Conservation (phyloP, 306 rosid genomes). For the Pueraria montana region DNA sequence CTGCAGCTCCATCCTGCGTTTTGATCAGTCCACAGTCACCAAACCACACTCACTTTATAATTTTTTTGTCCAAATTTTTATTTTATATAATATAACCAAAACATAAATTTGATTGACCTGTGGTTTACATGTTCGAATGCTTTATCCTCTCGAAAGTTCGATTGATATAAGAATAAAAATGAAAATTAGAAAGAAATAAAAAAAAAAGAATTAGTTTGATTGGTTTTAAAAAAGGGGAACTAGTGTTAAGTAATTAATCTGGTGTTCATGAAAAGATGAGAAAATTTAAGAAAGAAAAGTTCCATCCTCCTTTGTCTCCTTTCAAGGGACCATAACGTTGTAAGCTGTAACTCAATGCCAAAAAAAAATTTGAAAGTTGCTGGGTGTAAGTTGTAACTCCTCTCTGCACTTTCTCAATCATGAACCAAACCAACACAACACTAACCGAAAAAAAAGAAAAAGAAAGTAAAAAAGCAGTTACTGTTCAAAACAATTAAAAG, state of each 20-base stretch:
- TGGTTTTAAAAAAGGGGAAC: background rate
- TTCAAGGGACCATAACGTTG: constrained; percentile 36
- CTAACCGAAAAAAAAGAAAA: background rate
- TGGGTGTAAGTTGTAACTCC: constrained; percentile 16
- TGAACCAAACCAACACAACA: constrained; percentile 26
- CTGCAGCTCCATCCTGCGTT: constrained; percentile 17
- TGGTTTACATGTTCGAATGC: background rate
- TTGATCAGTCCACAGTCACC: constrained; percentile 16
- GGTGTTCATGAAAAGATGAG: constrained; percentile 42
- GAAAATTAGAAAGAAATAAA: background rate
- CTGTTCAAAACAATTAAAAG: background rate
- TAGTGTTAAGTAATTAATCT: constrained; percentile 5
- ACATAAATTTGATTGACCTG: background rate
- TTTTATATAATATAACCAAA: background rate
- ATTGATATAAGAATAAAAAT: background rate
- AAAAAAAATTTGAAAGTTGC: constrained; percentile 14
- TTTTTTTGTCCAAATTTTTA: background rate
- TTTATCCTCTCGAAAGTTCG: background rate
- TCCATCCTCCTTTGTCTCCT: constrained; percentile 43
- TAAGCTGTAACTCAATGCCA: background rate
- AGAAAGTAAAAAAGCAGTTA: background rate
- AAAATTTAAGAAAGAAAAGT: constrained; percentile 42
- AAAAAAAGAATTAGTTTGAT: background rate
- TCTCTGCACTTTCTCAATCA: constrained; percentile 43
- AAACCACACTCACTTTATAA: background rate